Conservation (phyloP, 371 early-diverging fungal species). For the Vairimorpha necatrix region DNA sequence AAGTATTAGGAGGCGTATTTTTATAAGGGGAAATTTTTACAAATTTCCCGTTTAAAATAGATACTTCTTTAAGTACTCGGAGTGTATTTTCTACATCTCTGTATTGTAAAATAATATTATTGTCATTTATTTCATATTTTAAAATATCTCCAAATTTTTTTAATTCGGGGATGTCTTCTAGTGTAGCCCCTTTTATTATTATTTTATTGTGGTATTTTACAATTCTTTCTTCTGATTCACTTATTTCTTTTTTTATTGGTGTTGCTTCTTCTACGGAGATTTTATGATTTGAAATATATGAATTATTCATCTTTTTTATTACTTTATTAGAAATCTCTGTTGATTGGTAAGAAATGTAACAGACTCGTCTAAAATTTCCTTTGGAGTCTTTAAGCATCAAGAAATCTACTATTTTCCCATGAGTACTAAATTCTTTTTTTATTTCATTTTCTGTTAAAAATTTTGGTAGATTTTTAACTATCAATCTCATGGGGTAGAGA, state of each 20-base stretch:
- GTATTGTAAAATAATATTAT: slow-evolving; percentile 45
- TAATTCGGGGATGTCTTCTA: slow-evolving; percentile 6
- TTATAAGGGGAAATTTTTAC: slow-evolving; percentile 42
- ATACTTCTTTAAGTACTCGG: slow-evolving; percentile 35
- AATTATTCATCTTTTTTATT: slow-evolving; percentile 46
- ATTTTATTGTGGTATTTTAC: slow-evolving; percentile 51
- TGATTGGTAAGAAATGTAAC: slow-evolving; percentile 61
- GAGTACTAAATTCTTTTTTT: slow-evolving; percentile 43
- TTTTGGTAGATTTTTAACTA: slow-evolving; percentile 63
- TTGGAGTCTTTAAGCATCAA: slow-evolving; percentile 42
- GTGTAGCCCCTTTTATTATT: slow-evolving; percentile 22
- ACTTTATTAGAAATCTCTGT: slow-evolving; percentile 37
- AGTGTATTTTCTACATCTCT: slow-evolving; percentile 46
- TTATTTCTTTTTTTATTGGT: slow-evolving; percentile 8
- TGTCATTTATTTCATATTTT: slow-evolving; percentile 18
- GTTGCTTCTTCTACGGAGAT: slow-evolving; percentile 32
- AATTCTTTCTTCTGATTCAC: slow-evolving; percentile 43
- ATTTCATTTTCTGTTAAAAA: slow-evolving; percentile 49
- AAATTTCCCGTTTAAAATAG: slow-evolving; percentile 47
- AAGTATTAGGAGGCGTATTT: slow-evolving; percentile 31
- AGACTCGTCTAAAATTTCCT: slow-evolving; percentile 52
- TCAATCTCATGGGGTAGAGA: slow-evolving; percentile 55
- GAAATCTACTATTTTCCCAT: slow-evolving; percentile 56
- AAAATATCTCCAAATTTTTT: slow-evolving; percentile 11
- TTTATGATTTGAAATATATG: slow-evolving; percentile 41